Percentiles rank a stretch among this genome's conserved stretches.
phyloP scores from a whole-genome alignment of 148 eudicot species.

The Chenopodium berlandieri region DNA sequence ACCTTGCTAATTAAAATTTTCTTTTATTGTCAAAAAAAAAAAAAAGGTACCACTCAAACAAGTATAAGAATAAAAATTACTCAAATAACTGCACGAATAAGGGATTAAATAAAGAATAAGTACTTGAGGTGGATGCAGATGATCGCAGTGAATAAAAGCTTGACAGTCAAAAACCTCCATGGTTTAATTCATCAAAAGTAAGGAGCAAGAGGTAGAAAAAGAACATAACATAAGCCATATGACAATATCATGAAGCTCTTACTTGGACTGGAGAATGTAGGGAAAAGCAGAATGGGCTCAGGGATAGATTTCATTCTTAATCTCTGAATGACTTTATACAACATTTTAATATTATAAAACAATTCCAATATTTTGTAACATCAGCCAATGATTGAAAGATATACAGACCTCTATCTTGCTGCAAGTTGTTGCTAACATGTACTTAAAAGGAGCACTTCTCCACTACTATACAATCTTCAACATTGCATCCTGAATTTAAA shows the following conservation, averaged over 20 bases:
- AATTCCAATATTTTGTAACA: not conserved
- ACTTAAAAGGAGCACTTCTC: conserved; percentile 13
- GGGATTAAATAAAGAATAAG: not conserved
- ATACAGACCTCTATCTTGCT: not conserved
- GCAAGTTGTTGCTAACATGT: not conserved
- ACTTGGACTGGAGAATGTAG: not conserved
- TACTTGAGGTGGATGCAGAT: not conserved
- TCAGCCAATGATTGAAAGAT: not conserved
- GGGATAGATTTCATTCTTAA: not conserved
- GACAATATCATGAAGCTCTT: not conserved
- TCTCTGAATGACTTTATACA: conserved; percentile 1
- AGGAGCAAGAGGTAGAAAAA: not conserved
- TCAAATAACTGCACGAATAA: not conserved
- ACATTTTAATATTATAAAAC: not conserved
- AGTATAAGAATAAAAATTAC: no score
- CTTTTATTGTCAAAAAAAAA: not conserved
- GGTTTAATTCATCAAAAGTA: not conserved
- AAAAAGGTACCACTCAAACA: no score
- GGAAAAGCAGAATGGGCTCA: not conserved
- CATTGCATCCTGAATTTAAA: conserved; percentile 30
- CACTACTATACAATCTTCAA: conserved; percentile 11
- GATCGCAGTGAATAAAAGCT: not conserved
- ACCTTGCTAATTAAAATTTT: no score
- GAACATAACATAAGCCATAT: not conserved
- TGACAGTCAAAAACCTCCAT: not conserved